Percentiles rank a stretch among this genome's conserved stretches.
These are phyloP conservation scores for Ascosphaera pollenicola DNA, from an alignment of 2,329 filamentous ascomycete genomes.

Conservation along the genomic window DNA sequence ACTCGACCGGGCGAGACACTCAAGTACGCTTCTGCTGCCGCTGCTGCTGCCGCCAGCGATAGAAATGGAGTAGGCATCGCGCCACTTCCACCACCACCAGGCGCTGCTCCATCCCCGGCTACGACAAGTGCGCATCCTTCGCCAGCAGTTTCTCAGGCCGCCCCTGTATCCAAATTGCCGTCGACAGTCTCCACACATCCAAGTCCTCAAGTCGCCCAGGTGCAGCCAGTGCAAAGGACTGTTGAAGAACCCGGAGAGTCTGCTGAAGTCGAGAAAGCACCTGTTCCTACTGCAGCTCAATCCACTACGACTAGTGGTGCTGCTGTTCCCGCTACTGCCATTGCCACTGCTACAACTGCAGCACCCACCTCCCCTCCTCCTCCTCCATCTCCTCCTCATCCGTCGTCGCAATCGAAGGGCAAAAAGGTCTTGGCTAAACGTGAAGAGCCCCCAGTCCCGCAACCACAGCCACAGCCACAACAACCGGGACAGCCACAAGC, in stretches of 20 bases:
- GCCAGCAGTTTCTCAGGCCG: conserved; percentile 27
- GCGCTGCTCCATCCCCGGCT: conserved; percentile 24
- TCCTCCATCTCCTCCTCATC: too few species aligned
- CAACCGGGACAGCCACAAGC: conserved; percentile 1
- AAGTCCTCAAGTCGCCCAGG: conserved; percentile 27
- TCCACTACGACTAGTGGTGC: too few species aligned
- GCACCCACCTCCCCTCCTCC: too few species aligned
- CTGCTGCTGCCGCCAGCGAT: conserved; percentile 76
- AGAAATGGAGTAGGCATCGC: conserved; percentile 78
- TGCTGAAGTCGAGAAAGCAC: too few species aligned
- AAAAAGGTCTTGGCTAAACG: too few species aligned
- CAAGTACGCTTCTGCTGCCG: conserved; percentile 92
- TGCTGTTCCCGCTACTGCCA: too few species aligned
- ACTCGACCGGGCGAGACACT: conserved; percentile 72
- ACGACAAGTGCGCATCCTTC: too few species aligned
- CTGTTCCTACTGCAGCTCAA: too few species aligned
- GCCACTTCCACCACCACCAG: conserved; percentile 75
- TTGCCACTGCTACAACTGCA: too few species aligned
- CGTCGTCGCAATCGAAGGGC: too few species aligned
- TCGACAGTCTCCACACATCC: conserved; percentile 39
- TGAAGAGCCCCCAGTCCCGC: too few species aligned
- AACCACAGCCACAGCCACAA: conserved; percentile 17
- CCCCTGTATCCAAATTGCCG: conserved; percentile 29
- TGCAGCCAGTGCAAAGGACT: conserved; percentile 26
- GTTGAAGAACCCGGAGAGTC: too few species aligned